A percentile compares a stretch with the other conserved stretches of the same genome.
phyloP scores from a whole-genome alignment of 495 filamentous ascomycete genomes.

The Parachaetomium inaequale region DNA sequence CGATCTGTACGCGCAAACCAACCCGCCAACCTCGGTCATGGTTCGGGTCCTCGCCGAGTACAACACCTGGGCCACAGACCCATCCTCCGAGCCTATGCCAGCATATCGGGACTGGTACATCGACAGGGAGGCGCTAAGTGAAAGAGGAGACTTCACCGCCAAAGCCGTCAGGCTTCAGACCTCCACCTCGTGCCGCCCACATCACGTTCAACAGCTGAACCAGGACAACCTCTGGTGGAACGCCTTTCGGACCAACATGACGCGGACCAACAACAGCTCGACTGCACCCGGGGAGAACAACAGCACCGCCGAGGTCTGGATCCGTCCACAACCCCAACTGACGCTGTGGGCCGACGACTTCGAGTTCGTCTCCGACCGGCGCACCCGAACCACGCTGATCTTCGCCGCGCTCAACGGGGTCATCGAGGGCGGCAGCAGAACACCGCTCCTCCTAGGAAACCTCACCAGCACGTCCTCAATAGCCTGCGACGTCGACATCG shows the following conservation, averaged over 20 bases:
- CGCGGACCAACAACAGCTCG: constrained; percentile 17
- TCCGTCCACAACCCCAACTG: constrained; percentile 23
- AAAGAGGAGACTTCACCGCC: constrained; percentile 26
- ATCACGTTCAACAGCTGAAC: constrained; percentile 20
- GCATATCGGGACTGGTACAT: constrained; percentile 32
- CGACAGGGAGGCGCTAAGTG: constrained; percentile 21
- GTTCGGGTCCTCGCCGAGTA: constrained; percentile 25
- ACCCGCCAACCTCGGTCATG: constrained; percentile 30
- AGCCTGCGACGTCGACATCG: constrained; percentile 26
- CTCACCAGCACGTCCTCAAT: constrained; percentile 25
- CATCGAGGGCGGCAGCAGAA: constrained; percentile 25
- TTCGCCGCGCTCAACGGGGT: constrained; percentile 35
- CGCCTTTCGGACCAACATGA: constrained; percentile 33
- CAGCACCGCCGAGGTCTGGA: constrained; percentile 25
- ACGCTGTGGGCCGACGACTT: constrained; percentile 29
- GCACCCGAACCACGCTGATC: constrained; percentile 27
- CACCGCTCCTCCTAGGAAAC: constrained; percentile 13
- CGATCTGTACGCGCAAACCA: constrained; percentile 27
- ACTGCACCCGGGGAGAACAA: constrained; percentile 8
- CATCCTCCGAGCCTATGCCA: constrained; percentile 28
- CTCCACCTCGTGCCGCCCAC: constrained; percentile 23
- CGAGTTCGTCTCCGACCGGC: constrained; percentile 19
- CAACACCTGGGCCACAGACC: constrained; percentile 26
- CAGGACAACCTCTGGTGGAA: constrained; percentile 21
- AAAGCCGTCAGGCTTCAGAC: constrained; percentile 26